Conservation (phyloP, 129 eudicot genomes). For the Artemisia argyi region DNA sequence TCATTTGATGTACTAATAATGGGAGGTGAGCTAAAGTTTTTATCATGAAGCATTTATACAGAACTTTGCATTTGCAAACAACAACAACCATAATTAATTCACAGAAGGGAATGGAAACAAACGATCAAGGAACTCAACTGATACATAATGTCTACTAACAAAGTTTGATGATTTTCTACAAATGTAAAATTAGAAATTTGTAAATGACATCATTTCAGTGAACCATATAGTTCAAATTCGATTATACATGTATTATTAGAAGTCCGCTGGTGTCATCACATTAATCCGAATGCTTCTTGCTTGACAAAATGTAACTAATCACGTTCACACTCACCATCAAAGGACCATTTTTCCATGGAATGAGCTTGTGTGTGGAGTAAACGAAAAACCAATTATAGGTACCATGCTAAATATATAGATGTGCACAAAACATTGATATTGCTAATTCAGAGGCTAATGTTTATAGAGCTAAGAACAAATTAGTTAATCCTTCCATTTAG, state of each 20-base stretch:
- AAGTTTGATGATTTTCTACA: background rate
- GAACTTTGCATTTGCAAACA: background rate
- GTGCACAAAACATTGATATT: background rate
- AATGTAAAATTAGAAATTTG: background rate
- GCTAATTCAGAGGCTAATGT: background rate
- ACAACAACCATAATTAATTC: background rate
- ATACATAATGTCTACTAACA: background rate
- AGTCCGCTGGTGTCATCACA: slow-evolving; percentile 7
- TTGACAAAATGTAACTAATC: slow-evolving; percentile 4
- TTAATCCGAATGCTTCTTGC: background rate
- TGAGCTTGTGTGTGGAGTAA: background rate
- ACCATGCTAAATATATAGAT: background rate
- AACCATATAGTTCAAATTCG: no score
- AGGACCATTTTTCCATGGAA: background rate
- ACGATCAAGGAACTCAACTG: background rate
- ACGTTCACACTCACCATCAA: background rate
- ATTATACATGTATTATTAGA: background rate
- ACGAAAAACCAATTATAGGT: background rate
- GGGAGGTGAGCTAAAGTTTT: background rate
- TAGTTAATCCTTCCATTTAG: background rate
- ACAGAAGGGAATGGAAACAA: background rate
- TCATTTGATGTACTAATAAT: background rate
- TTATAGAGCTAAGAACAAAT: background rate
- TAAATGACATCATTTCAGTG: no score
- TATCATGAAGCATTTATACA: background rate